phyloP scores from a whole-genome alignment of 2,329 filamentous ascomycete species.

The Gnomoniopsis smithogilvyi region DNA sequence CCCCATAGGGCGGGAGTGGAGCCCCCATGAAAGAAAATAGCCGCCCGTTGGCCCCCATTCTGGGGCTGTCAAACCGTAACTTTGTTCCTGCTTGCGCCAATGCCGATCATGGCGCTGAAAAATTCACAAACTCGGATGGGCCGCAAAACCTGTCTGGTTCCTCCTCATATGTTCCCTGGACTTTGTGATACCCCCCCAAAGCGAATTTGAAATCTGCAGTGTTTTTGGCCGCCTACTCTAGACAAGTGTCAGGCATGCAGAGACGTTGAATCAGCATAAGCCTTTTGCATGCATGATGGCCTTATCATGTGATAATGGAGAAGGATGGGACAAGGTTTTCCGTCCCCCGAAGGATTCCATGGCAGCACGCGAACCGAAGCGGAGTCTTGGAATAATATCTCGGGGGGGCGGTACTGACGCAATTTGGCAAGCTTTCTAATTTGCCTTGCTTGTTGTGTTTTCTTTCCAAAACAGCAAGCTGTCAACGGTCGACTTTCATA shows the following conservation, averaged over 20 bases:
- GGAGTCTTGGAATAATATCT: neutral
- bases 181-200: neutral
- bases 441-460: neutral
- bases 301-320: conserved; percentile 13
- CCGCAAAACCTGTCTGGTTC: neutral
- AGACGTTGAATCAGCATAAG: neutral
- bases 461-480: neutral
- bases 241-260: neutral
- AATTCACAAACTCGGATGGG: neutral
- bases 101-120: neutral
- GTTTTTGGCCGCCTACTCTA: neutral
- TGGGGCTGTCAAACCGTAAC: conserved; percentile 1
- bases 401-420: neutral
- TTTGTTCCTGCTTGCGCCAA: neutral
- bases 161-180: neutral
- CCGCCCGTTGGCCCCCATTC: conserved; percentile 1
- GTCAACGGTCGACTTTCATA: neutral
- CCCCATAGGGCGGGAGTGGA: conserved; percentile 8
- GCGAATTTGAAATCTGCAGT: neutral
- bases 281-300: conserved; percentile 1
- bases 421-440: too few species aligned
- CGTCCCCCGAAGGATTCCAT: conserved; percentile 1
- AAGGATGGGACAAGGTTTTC: neutral
- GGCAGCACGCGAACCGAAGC: neutral
- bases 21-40: neutral